These are phyloP conservation scores for Protomyces pachydermus DNA, from an alignment of 1,139 yeast species.

Conservation along the genomic window DNA sequence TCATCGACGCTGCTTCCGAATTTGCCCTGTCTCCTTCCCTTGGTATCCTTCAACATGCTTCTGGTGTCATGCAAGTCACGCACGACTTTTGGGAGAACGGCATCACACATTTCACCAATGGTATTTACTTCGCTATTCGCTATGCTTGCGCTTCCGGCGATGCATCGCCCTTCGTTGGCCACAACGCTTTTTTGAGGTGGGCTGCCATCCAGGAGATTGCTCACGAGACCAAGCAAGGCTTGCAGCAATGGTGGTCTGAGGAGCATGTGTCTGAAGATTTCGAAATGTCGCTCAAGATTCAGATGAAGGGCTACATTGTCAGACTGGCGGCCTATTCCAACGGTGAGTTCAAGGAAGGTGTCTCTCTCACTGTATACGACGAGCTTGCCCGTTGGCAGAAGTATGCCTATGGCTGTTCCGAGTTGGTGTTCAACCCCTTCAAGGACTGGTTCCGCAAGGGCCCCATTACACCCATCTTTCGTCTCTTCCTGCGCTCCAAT, in stretches of 20 bases:
- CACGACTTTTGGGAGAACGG: conserved; percentile 29
- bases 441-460: conserved; percentile 27
- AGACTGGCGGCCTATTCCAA: conserved; percentile 28
- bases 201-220: conserved; percentile 29
- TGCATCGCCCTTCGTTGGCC: conserved; percentile 30
- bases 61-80: conserved; percentile 30
- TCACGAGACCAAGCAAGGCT: conserved; percentile 9
- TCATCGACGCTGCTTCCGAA: conserved; percentile 31
- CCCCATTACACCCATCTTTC: conserved; percentile 30
- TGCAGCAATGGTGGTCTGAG: conserved; percentile 28
- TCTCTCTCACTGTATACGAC: conserved; percentile 31
- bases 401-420: conserved; percentile 31
- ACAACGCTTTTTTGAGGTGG: conserved; percentile 30
- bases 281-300: conserved; percentile 30
- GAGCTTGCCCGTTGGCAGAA: conserved; percentile 32
- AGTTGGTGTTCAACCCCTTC: conserved; percentile 29
- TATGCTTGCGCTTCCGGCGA: conserved; percentile 30
- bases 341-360: conserved; percentile 32
- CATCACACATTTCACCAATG: conserved; percentile 30
- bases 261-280: conserved; percentile 30
- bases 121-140: conserved; percentile 29
- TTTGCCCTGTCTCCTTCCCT: conserved; percentile 29
- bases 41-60: conserved; percentile 29
- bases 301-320: conserved; percentile 30
- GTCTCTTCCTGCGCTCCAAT: conserved; percentile 28